Evolutionary conservation across 176 grass and related monocot genomes (phyloP).

Genomic region (Chloris gayana): DNA sequence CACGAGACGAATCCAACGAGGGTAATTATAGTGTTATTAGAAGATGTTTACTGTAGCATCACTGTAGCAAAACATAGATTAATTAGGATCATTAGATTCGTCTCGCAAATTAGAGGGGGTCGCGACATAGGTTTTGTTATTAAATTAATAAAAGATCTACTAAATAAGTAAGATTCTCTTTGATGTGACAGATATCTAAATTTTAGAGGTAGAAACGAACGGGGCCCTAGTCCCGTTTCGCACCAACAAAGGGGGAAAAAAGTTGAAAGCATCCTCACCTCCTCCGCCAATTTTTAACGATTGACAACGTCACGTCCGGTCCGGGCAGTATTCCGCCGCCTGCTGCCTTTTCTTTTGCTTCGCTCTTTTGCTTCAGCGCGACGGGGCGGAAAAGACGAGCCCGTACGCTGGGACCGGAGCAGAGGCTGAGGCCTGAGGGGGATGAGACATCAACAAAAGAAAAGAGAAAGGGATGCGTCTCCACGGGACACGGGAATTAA

Average conservation of each 20-base stretch:
- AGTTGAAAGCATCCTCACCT: neutral
- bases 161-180: no score
- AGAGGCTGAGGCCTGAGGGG: neutral
- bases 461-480: neutral
- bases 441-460: neutral
- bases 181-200: no score
- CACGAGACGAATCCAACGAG: no score
- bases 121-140: no score
- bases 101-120: no score
- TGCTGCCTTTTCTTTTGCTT: neutral
- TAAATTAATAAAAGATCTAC: no score
- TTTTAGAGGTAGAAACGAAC: no score
- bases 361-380: conserved; percentile 1
- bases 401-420: neutral
- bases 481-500: neutral
- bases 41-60: no score
- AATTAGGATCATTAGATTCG: no score
- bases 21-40: no score
- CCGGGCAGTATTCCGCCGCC: conserved; percentile 29
- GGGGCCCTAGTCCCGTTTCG: no score
- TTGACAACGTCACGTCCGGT: conserved; percentile 16
- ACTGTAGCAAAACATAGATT: no score
- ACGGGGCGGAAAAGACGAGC: neutral
- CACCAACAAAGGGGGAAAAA: neutral
- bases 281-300: conserved; percentile 4